Base-by-base conservation (phyloP, 2,329 filamentous ascomycete genomes). In the Cyphellophora europaea region DNA sequence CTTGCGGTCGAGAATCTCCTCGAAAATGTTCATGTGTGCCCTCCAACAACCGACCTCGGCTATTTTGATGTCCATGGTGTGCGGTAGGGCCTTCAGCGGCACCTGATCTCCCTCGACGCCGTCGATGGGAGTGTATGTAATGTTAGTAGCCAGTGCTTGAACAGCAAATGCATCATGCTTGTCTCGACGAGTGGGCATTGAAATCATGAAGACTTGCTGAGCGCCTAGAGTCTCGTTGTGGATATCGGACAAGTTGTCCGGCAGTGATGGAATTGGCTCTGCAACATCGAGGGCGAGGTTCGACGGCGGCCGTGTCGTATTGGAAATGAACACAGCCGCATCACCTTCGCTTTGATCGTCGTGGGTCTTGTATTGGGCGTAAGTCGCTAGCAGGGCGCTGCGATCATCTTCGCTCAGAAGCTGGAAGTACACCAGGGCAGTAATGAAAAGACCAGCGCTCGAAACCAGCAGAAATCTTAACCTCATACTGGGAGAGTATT, bases 91-190 rank as follows among this genome's bases (percentile, higher is more conserved):
- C 32, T 47, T 48, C n/a, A 29, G 19, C 3, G 41, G 37, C 5
- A 48, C 35, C 6, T 35, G 30, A 10, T 43, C 27, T 6, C 43
- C 41, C 21, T 43, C 35, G 3, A 49, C 42, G 19, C 46, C 46
- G 21, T 43, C 44, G 16, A 44, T 35, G 19, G 39, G 36, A 5
- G 35, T 45, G 21, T 42, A 43, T n/a, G 17, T 31, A 14, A 49
- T 41, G 0, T 57, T 60, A 0, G 59, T 60, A 19, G 67, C 37
- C 1, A 59, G 53, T 25, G 62, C 56, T 4, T 60, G 55, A 6
- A 72, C 49, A 1, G 58, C 51, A 12, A 72, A 51, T 3, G 59
- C 62, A 55, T 72, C 69, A 32, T 63, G 59, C 43, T 68, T 67
- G 47, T 72, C 67, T 3, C 58, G 62, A 19, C 69, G 57, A 27